Evolutionary conservation across 2,329 filamentous ascomycete genomes (phyloP).

Genomic region (Diaporthe vaccinii): DNA sequence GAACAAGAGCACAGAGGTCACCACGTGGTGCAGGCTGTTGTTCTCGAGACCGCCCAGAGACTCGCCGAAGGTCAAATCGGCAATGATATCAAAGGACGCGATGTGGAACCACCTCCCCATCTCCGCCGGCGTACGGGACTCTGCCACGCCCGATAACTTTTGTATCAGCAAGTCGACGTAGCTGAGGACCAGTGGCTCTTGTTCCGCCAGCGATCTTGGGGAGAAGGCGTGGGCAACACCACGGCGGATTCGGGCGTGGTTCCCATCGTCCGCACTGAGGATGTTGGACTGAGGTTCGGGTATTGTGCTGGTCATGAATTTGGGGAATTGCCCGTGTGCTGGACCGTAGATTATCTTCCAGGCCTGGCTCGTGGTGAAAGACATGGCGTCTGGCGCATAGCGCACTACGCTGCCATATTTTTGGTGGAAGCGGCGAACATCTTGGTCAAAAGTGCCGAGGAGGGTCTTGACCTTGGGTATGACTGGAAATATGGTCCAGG

Average conservation of each 20-base stretch:
- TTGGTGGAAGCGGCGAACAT: constrained; percentile 22
- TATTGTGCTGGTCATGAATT: constrained; percentile 44
- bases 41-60: constrained; percentile 52
- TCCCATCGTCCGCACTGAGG: constrained; percentile 20
- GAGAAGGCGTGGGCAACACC: constrained; percentile 46
- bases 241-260: constrained; percentile 44
- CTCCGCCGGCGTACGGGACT: constrained; percentile 39
- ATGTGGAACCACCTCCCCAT: constrained; percentile 45
- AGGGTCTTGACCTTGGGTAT: neutral
- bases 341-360: constrained; percentile 32
- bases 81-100: constrained; percentile 55
- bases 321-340: constrained; percentile 40
- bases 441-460: constrained; percentile 1
- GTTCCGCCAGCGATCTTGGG: constrained; percentile 45
- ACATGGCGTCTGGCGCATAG: constrained; percentile 3
- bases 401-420: constrained; percentile 31
- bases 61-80: constrained; percentile 60
- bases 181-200: constrained; percentile 44
- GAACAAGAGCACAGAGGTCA: constrained; percentile 41
- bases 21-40: constrained; percentile 46
- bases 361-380: constrained; percentile 29
- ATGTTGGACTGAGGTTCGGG: neutral
- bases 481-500: neutral
- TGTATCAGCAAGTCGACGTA: constrained; percentile 41
- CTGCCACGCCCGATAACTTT: constrained; percentile 37